Evolutionary conservation across 2,329 filamentous ascomycete genomes (phyloP).

Genomic region (Hortaea werneckii): DNA sequence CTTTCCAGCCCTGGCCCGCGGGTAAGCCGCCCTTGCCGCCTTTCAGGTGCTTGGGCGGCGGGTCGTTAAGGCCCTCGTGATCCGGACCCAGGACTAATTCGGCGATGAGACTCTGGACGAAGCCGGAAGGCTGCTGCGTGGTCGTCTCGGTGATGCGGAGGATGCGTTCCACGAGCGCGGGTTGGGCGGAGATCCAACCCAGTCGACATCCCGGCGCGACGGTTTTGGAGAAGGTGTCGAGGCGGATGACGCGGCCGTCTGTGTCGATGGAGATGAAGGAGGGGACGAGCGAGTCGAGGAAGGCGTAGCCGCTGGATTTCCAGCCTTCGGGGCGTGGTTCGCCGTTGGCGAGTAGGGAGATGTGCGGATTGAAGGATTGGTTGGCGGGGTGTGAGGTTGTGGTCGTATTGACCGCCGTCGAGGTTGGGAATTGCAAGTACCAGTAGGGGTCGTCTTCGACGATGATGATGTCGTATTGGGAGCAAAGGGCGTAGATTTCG

Average conservation of each 20-base stretch:
- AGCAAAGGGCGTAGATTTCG: slow-evolving; percentile 70
- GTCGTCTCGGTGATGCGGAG: slow-evolving; percentile 63
- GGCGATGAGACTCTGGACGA: slow-evolving; percentile 74
- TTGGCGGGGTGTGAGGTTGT: slow-evolving; percentile 18
- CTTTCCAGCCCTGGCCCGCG: slow-evolving; percentile 59
- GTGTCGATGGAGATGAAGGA: slow-evolving; percentile 73
- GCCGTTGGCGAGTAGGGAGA: slow-evolving; percentile 32
- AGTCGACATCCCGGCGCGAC: slow-evolving; percentile 81
- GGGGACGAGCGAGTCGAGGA: slow-evolving; percentile 72
- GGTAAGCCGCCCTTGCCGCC: slow-evolving; percentile 37
- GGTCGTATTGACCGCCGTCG: slow-evolving; percentile 35
- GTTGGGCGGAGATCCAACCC: slow-evolving; percentile 83
- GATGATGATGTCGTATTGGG: slow-evolving; percentile 79
- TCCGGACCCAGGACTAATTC: slow-evolving; percentile 66
- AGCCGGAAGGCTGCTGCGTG: slow-evolving; percentile 79
- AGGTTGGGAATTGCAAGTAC: slow-evolving; percentile 81
- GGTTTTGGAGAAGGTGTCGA: slow-evolving; percentile 92
- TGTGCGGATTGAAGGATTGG: slow-evolving; percentile 19
- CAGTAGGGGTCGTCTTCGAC: slow-evolving; percentile 94
- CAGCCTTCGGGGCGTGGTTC: slow-evolving; percentile 38
- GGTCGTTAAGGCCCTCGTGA: slow-evolving; percentile 36
- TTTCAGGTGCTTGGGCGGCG: slow-evolving; percentile 21
- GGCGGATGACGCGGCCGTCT: slow-evolving; percentile 76
- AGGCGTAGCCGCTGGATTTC: slow-evolving; percentile 58
- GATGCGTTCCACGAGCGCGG: slow-evolving; percentile 64